Percentiles rank a stretch among this genome's conserved stretches.
These are phyloP conservation scores for Linum usitatissimum DNA, from an alignment of 345 rosid species.

Conservation along the genomic window DNA sequence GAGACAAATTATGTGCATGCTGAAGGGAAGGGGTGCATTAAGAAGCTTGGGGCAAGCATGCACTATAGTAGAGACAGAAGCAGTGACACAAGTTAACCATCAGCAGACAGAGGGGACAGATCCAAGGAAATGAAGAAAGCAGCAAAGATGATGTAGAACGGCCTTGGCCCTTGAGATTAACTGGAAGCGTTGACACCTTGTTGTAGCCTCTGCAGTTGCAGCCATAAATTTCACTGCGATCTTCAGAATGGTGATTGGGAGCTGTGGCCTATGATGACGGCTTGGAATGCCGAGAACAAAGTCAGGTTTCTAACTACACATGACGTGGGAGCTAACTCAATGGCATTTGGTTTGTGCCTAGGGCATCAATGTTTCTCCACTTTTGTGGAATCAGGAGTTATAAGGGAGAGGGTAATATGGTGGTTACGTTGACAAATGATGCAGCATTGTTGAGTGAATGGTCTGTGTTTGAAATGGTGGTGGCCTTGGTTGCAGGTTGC, in stretches of 20 bases:
- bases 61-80: not conserved
- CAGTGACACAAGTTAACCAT: too few species aligned
- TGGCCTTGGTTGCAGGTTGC: too few species aligned
- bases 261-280: not conserved
- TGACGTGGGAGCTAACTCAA: not conserved
- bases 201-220: slow-evolving; percentile 9
- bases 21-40: slow-evolving; percentile 1
- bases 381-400: too few species aligned
- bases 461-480: too few species aligned
- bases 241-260: not conserved
- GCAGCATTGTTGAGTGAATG: too few species aligned
- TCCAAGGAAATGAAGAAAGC: not conserved
- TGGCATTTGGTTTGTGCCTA: slow-evolving; percentile 6
- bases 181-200: not conserved
- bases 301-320: not conserved
- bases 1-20: not conserved
- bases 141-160: not conserved
- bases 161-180: not conserved
- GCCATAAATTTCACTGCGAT: not conserved
- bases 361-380: too few species aligned
- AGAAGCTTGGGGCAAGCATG: not conserved
- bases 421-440: too few species aligned
- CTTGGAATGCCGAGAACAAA: not conserved
- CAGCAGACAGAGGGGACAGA: not conserved
- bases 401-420: too few species aligned